Evolutionary conservation across 441 rosid species (phyloP).

Genomic region (Gossypium schwendimanii): DNA sequence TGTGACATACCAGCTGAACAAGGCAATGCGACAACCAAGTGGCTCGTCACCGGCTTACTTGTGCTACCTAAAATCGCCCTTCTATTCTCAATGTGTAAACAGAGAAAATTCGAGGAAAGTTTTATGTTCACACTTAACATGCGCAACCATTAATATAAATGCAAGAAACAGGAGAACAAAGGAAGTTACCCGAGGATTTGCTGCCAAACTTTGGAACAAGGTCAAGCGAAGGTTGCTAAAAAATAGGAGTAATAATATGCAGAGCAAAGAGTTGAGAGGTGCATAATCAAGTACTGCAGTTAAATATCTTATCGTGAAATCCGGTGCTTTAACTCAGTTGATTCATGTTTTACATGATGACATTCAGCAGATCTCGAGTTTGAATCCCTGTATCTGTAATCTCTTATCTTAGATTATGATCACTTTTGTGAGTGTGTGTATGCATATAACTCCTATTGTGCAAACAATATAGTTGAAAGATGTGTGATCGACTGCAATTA

Average conservation of each 20-base stretch:
- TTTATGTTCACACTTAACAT: neutral
- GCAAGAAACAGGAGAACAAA: neutral
- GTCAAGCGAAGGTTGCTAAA: constrained; percentile 28
- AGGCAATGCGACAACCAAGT: constrained; percentile 26
- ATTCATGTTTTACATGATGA: neutral
- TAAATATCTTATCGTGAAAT: neutral
- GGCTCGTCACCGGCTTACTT: constrained; percentile 23
- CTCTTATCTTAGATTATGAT: neutral
- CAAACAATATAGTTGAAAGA: neutral
- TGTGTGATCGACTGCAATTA: neutral
- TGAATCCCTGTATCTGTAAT: neutral
- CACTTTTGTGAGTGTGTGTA: neutral
- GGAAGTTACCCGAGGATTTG: constrained; percentile 17
- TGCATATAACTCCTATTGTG: neutral
- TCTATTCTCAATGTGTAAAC: constrained; percentile 17
- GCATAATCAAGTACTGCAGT: neutral
- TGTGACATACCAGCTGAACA: constrained; percentile 38
- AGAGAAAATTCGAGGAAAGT: constrained; percentile 26
- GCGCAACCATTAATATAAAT: neutral
- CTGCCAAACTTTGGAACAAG: constrained; percentile 38
- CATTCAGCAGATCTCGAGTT: neutral
- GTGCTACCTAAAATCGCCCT: constrained; percentile 25
- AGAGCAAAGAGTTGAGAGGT: neutral
- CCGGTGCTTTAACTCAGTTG: neutral
- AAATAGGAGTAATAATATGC: constrained; percentile 16